These are phyloP conservation scores for Lablab purpureus DNA, from an alignment of 306 rosid genomes.

Conservation along the genomic window DNA sequence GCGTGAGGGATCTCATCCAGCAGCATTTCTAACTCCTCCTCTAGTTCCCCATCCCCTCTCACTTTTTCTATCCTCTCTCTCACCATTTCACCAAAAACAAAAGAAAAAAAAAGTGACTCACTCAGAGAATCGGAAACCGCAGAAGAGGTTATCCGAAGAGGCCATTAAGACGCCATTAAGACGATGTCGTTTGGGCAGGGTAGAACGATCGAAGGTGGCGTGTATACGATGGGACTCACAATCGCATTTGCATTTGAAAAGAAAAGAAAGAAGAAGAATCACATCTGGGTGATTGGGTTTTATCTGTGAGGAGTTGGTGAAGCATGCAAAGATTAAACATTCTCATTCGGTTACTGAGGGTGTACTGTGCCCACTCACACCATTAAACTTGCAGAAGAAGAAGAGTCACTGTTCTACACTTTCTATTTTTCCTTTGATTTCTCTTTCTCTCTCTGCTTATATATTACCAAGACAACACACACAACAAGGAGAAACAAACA, in stretches of 20 bases:
- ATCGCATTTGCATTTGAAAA: slow-evolving; percentile 34
- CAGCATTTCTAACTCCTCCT: slow-evolving; percentile 58
- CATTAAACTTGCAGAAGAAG: slow-evolving; percentile 59
- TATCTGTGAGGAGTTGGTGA: slow-evolving; percentile 53
- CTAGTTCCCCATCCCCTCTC: slow-evolving; percentile 46
- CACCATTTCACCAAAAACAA: not conserved
- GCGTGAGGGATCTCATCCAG: slow-evolving; percentile 69
- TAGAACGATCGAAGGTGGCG: slow-evolving; percentile 13
- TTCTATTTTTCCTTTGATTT: slow-evolving; percentile 7
- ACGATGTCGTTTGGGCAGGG: not conserved
- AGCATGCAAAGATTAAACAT: slow-evolving; percentile 69
- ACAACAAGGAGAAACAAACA: slow-evolving; percentile 8
- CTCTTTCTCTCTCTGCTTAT: not conserved
- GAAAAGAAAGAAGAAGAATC: not conserved
- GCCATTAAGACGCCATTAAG: slow-evolving; percentile 9
- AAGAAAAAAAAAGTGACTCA: not conserved
- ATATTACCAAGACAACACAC: not conserved
- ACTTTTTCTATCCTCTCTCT: slow-evolving; percentile 42
- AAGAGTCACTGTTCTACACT: slow-evolving; percentile 44
- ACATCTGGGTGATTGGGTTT: slow-evolving; percentile 33
- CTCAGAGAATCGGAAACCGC: not conserved
- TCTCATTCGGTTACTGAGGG: slow-evolving; percentile 52
- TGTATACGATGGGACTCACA: slow-evolving; percentile 15
- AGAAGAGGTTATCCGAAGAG: no score
- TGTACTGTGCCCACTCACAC: slow-evolving; percentile 43